Evolutionary conservation across 2,329 filamentous ascomycete genomes (phyloP), one percentile per base, ranked within the genome.

Genomic region (Pochonia chlamydosporia): DNA sequence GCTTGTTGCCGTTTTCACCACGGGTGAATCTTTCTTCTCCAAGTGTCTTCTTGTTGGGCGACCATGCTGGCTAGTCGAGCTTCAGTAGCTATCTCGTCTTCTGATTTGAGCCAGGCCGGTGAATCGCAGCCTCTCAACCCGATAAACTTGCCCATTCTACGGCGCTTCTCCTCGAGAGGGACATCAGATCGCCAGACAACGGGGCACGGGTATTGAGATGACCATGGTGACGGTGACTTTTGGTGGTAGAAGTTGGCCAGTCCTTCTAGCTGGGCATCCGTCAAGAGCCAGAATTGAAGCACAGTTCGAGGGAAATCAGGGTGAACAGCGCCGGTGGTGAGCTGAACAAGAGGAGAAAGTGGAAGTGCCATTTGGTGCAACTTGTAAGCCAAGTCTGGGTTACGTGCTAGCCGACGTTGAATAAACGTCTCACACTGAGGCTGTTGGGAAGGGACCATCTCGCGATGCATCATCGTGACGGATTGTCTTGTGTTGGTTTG

Each of bases 211-310:
- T 90, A 90, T 50, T 77, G 71, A 43, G 62, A 54, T 3, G 76
- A 75, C 69, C 72, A 80, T n/a, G 62, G 59, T 49, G 69, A 69
- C 1, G 78, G 80, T 1, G 74, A 78, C 49, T 74, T 74, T 68
- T 90, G 86, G 67, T 87, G 83, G 70, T 89, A 90, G 66, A 85
- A 88, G 54, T 75, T 70, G 3, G 85, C 85, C 35, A 90, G 74
- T 46, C 71, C 69, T 67, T 90, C 85, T 46, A 89, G 80, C 65
- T 90, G 74, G 25, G 67, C 67, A 62, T 87, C 82, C 14, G 84
- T 89, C 31, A 90, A 75, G 26, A 89, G 80, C 76, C 84, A 87
- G 67, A 86, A 88, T 60, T 78, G 75, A 40, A 90, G 79, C 46
- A 89, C 72, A 3, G 79, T 86, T 18, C 60, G 58, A 1, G 86